Evolutionary conservation across 1,284 basidiomycete genomes (phyloP), one percentile per base, ranked within the genome.

Genomic region (Rhizoctonia solani): DNA sequence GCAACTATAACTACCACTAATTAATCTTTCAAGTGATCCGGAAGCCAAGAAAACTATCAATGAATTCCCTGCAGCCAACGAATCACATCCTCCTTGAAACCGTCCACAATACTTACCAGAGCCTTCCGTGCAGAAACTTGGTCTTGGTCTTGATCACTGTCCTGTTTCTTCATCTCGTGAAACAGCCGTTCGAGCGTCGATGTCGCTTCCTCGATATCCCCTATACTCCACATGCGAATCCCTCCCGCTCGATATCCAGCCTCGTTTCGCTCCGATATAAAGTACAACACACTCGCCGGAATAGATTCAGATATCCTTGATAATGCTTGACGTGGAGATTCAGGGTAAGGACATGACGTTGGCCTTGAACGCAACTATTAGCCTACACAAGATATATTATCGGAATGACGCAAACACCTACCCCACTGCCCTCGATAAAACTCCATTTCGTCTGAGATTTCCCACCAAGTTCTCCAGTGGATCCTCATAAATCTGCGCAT

Each of bases 191-290:
- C 59, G 16, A 63, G 46, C 1, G 59, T 34, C 59, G 49, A 27
- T 32, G 37, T 52, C 49, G 59, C 59, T 32, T 25, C 52, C 34
- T 9, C 27, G 52, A 63, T 30, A 53, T 63, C 59, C 16, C 59
- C 59, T 11, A 47, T 37, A 21, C 59, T 53, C 59, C 59, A 63
- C 49, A 52, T 63, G 32, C 47, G 39, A 34, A 63, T 63, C 59
- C 59, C 59, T 34, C 59, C 59, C 5, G 59, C 47, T 16, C 59
- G 59, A 19, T 63, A 63, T 27, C 59, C 59, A 63, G 59, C 25
- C n/a, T 63, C 59, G 14, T 37, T 49, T 5, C 49, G 25, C 11
- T 27, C 59, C 16, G 59, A 63, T 16, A 63, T 34, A 30, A 63
- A 53, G 30, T 63, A 53, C 59, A 63, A 53, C 13, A 63, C 32